Evolutionary conservation across 2,329 filamentous ascomycete genomes (phyloP).

Genomic region (Colletotrichum liriopes): DNA sequence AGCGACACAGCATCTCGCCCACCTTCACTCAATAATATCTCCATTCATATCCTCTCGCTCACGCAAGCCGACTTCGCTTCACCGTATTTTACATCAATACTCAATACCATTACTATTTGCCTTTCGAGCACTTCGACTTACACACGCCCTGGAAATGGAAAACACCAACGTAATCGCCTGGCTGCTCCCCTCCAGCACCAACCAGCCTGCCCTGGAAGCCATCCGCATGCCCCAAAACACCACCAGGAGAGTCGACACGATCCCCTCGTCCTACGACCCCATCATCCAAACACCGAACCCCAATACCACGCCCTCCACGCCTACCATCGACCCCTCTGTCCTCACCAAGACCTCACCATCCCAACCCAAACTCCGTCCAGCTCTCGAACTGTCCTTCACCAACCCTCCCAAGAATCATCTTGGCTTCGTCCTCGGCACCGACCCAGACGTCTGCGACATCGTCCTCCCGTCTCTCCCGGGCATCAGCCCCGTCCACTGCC

Average conservation of each 20-base stretch:
- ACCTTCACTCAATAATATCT: conserved; percentile 20
- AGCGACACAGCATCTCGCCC: background rate
- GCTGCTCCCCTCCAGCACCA: conserved; percentile 41
- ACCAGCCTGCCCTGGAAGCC: conserved; percentile 40
- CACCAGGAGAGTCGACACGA: conserved; percentile 32
- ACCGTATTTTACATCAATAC: background rate
- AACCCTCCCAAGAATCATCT: conserved; percentile 52
- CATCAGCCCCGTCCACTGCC: conserved; percentile 56
- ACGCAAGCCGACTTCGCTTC: background rate
- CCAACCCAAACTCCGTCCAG: conserved; percentile 41
- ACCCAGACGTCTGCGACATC: conserved; percentile 55
- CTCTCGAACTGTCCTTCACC: conserved; percentile 56
- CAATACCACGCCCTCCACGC: conserved; percentile 14
- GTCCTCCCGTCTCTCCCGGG: conserved; percentile 54
- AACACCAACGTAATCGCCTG: conserved; percentile 43
- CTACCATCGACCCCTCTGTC: conserved; percentile 38
- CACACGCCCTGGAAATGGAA: conserved; percentile 22
- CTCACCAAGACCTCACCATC: conserved; percentile 12
- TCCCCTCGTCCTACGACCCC: conserved; percentile 31
- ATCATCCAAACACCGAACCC: conserved; percentile 24
- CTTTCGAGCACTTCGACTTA: conserved; percentile 12
- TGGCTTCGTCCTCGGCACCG: conserved; percentile 58
- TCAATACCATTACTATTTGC: background rate
- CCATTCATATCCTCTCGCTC: background rate
- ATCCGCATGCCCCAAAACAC: conserved; percentile 38